Conservation (phyloP, 495 filamentous ascomycete genomes). For the Jackrogersella multiformis region DNA sequence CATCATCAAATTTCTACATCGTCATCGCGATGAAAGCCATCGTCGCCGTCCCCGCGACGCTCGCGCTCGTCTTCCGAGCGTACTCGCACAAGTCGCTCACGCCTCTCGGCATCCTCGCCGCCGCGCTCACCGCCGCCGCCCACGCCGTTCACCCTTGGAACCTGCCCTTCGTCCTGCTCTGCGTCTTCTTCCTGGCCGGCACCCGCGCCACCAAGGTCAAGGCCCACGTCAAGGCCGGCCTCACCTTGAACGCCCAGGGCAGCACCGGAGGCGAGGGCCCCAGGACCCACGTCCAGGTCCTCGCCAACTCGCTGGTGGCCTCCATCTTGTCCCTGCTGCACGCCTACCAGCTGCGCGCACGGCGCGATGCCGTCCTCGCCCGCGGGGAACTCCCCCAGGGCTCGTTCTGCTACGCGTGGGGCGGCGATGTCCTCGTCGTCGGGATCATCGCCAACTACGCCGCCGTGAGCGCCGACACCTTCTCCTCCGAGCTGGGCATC, state of each 20-base stretch:
- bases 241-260: slow-evolving; percentile 81
- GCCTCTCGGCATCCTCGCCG: slow-evolving; percentile 72
- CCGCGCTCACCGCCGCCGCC: slow-evolving; percentile 73
- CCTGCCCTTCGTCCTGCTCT: slow-evolving; percentile 82
- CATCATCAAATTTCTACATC: too few species aligned
- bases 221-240: slow-evolving; percentile 79
- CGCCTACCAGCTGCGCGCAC: slow-evolving; percentile 65
- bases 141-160: slow-evolving; percentile 93
- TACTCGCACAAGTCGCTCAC: slow-evolving; percentile 79
- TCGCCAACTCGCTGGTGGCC: slow-evolving; percentile 86
- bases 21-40: slow-evolving; percentile 70
- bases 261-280: slow-evolving; percentile 78
- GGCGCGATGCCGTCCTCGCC: slow-evolving; percentile 46
- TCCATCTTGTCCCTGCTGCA: slow-evolving; percentile 78
- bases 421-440: slow-evolving; percentile 64
- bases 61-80: slow-evolving; percentile 73
- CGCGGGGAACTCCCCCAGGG: slow-evolving; percentile 34
- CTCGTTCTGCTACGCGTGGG: slow-evolving; percentile 59
- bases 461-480: slow-evolving; percentile 90
- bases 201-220: slow-evolving; percentile 88
- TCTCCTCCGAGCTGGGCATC: slow-evolving; percentile 95
- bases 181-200: slow-evolving; percentile 86
- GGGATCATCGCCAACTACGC: slow-evolving; percentile 82
- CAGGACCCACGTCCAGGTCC: slow-evolving; percentile 86
- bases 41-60: slow-evolving; percentile 71